These are phyloP conservation scores for Solanum lignicaule DNA, from an alignment of 257 asterid genomes.

Conservation along the genomic window DNA sequence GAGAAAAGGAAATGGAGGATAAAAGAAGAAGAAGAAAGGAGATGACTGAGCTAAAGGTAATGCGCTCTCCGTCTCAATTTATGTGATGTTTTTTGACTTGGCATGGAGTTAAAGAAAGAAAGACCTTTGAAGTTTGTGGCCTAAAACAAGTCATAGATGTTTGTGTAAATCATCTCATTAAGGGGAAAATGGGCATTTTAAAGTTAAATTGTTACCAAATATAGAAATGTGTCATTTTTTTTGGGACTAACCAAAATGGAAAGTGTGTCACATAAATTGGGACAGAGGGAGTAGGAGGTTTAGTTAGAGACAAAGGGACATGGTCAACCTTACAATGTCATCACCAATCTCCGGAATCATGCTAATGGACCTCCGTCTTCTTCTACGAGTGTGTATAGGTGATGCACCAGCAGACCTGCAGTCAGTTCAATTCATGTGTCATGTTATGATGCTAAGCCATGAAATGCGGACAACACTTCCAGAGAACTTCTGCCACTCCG, in stretches of 20 bases:
- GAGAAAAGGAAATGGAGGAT: constrained; percentile 3
- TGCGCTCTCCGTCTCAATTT: not conserved
- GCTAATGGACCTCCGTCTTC: constrained; percentile 71
- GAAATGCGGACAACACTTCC: not conserved
- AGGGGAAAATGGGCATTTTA: not conserved
- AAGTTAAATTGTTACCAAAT: not conserved
- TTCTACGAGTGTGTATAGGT: constrained; percentile 66
- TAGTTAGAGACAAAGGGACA: constrained; percentile 5
- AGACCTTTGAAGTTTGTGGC: not conserved
- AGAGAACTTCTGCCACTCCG: not conserved
- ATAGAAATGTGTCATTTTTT: not conserved
- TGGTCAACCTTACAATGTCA: constrained; percentile 74
- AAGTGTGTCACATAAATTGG: not conserved
- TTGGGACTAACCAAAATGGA: not conserved
- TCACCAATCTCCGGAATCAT: constrained; percentile 93
- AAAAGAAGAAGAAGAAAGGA: constrained; percentile 6
- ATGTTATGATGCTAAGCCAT: not conserved
- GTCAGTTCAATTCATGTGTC: not conserved
- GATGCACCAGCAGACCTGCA: constrained; percentile 93
- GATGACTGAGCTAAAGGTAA: not conserved
- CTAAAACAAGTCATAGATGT: not conserved
- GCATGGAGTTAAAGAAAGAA: not conserved
- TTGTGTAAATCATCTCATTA: not conserved
- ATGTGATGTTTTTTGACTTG: not conserved
- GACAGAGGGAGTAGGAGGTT: not conserved